These are phyloP conservation scores for Phytopythium montanum DNA, from an alignment of 352 stramenopile genomes.

Conservation along the genomic window DNA sequence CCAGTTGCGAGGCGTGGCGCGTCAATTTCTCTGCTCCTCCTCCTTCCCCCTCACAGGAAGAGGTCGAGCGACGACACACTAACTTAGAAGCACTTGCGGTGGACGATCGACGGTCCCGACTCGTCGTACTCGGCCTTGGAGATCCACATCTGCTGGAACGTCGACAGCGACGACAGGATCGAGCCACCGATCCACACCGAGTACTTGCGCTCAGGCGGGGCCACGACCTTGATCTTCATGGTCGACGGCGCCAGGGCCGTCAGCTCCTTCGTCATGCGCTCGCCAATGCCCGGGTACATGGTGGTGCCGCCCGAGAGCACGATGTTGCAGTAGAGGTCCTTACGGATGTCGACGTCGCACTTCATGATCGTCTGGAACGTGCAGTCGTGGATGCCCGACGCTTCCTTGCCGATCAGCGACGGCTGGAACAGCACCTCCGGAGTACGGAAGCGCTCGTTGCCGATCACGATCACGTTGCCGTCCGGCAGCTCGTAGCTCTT, in stretches of 20 bases:
- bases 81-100: no score
- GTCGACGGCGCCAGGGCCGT: slow-evolving; percentile 77
- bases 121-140: slow-evolving; percentile 94
- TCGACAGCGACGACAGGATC: slow-evolving; percentile 92
- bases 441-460: slow-evolving; percentile 94
- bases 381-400: slow-evolving; percentile 94
- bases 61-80: background rate
- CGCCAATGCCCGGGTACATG: slow-evolving; percentile 95
- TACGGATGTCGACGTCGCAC: slow-evolving; percentile 92
- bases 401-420: slow-evolving; percentile 94
- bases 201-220: slow-evolving; percentile 95
- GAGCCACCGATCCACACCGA: slow-evolving; percentile 93
- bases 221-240: slow-evolving; percentile 92
- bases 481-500: slow-evolving; percentile 96
- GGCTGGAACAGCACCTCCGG: slow-evolving; percentile 97
- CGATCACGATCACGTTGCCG: slow-evolving; percentile 93
- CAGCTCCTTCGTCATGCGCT: slow-evolving; percentile 89
- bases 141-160: slow-evolving; percentile 96
- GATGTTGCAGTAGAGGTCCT: slow-evolving; percentile 98
- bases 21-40: background rate
- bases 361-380: slow-evolving; percentile 98
- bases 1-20: slow-evolving; percentile 13
- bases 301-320: slow-evolving; percentile 91
- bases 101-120: no score
- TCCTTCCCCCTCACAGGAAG: slow-evolving; percentile 6